Evolutionary conservation across 768 basidiomycete genomes (phyloP), one percentile per base, ranked within the genome.

Genomic region (Tulasnella sp.): DNA sequence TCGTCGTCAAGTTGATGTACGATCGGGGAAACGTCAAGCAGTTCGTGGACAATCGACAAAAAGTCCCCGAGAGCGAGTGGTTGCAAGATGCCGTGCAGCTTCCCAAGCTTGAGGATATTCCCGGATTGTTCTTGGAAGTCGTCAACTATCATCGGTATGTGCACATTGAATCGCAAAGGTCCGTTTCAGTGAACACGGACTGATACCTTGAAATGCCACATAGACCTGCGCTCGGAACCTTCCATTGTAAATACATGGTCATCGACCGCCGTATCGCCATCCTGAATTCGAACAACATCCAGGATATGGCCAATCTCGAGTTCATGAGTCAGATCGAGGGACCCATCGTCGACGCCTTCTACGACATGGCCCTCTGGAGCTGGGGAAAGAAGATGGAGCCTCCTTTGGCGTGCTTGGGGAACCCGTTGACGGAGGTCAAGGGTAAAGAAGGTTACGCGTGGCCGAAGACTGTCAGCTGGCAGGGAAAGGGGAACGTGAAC

Each of bases 311-410:
- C 5, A 76, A 78, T 63, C 63, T 75, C 60, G 76, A 80, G 68
- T 78, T 84, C 77, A 83, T 83, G 82, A 68, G 77, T 5, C 83
- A 84, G 63, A 73, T 85, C 44, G 84, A 86, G 65, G 84, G 84
- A 0, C 80, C 81, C 0, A 76, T 87, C 53, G 84, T 86, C 59
- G 76, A 85, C 58, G 73, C 79, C 3, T 73, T 86, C 63, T 85
- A 84, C 69, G 85, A 86, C 68, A 79, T 78, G 69, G 80, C 80
- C 12, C 75, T 86, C 50, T 73, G 83, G 55, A 78, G 78, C 46
- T 85, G 81, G 81, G 73, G 71, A 63, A 75, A 77, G 45, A 66
- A 71, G 25, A 70, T 81, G 64, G 62, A 72, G 34, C 78, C 80
- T 10, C 72, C 73, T 8, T 65, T 78, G 22, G 78, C 79, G 15